Conservation (phyloP, 208 protist genomes). For the Borovskyia barvae region DNA sequence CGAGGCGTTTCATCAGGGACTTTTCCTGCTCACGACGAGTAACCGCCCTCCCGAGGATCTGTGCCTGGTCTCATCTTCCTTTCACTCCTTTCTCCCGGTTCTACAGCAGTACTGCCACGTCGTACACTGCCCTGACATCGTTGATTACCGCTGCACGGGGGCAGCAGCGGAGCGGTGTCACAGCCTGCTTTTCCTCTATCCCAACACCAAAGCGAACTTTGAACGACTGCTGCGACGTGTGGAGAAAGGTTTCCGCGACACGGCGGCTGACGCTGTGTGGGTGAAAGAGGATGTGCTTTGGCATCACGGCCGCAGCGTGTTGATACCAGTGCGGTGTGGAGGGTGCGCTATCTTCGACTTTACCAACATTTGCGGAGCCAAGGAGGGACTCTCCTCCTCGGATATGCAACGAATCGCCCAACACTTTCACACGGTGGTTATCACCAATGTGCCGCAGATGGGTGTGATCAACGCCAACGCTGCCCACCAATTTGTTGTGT, state of each 20-base stretch:
- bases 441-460: conserved; percentile 80
- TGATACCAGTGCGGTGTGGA: conserved; percentile 63
- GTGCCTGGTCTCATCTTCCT: conserved; percentile 58
- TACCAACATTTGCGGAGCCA: conserved; percentile 58
- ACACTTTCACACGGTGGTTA: conserved; percentile 77
- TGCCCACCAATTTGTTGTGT: conserved; percentile 79
- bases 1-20: conserved; percentile 55
- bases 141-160: conserved; percentile 62
- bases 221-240: conserved; percentile 50
- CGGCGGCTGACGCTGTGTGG: conserved; percentile 22
- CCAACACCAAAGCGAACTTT: conserved; percentile 49
- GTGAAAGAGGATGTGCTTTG: conserved; percentile 42
- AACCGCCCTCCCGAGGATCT: conserved; percentile 84
- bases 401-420: conserved; percentile 78
- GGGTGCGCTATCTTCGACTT: conserved; percentile 86
- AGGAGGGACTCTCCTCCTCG: conserved; percentile 41
- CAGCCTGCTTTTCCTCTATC: conserved; percentile 53
- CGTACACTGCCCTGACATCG: conserved; percentile 43
- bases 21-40: conserved; percentile 85
- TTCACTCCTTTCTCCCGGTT: conserved; percentile 57
- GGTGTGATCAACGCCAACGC: conserved; percentile 55
- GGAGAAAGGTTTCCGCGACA: conserved; percentile 37
- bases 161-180: conserved; percentile 41
- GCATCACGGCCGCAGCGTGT: conserved; percentile 65
- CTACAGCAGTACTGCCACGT: conserved; percentile 68